Percentiles rank a stretch among this genome's conserved stretches.
phyloP scores from a whole-genome alignment of 2,329 filamentous ascomycete genomes.

The Curvularia sp. region DNA sequence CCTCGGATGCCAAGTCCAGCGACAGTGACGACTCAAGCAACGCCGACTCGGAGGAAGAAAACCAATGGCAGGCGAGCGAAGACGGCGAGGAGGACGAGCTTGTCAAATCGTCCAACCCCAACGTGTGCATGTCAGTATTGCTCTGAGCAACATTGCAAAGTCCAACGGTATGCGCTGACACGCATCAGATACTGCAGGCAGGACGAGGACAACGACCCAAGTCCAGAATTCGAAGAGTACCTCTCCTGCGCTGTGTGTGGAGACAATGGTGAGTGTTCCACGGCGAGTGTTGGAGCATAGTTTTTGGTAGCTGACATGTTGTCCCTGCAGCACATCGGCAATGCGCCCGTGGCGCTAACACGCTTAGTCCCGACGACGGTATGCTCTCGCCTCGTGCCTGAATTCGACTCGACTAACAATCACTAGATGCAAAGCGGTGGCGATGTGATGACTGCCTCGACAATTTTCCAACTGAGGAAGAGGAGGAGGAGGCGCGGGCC shows the following conservation, averaged over 20 bases:
- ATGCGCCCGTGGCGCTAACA: conserved; percentile 78
- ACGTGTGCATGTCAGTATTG: conserved; percentile 69
- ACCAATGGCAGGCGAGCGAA: conserved; percentile 62
- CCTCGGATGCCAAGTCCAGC: conserved; percentile 47
- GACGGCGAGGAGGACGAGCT: conserved; percentile 66
- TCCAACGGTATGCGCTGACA: conserved; percentile 20
- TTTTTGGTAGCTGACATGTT: conserved; percentile 53
- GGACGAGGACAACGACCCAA: conserved; percentile 82
- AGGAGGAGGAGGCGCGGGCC: conserved; percentile 48
- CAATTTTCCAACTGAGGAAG: conserved; percentile 50
- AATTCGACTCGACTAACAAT: conserved; percentile 29
- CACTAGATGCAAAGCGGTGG: conserved; percentile 65
- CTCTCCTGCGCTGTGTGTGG: conserved; percentile 79
- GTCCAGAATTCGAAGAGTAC: conserved; percentile 80
- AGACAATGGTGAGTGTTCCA: conserved; percentile 74
- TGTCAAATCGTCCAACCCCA: conserved; percentile 57
- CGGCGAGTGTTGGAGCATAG: conserved; percentile 35
- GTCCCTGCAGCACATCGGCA: conserved; percentile 80
- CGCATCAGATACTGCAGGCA: conserved; percentile 76
- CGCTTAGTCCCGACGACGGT: conserved; percentile 70
- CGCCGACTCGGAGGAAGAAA: conserved; percentile 64
- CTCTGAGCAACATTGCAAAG: conserved; percentile 2
- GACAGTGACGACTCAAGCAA: conserved; percentile 51
- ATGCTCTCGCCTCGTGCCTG: conserved; percentile 47
- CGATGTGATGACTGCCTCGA: conserved; percentile 66